Evolutionary conservation across 345 rosid genomes (phyloP).

Genomic region (Punica granatum): DNA sequence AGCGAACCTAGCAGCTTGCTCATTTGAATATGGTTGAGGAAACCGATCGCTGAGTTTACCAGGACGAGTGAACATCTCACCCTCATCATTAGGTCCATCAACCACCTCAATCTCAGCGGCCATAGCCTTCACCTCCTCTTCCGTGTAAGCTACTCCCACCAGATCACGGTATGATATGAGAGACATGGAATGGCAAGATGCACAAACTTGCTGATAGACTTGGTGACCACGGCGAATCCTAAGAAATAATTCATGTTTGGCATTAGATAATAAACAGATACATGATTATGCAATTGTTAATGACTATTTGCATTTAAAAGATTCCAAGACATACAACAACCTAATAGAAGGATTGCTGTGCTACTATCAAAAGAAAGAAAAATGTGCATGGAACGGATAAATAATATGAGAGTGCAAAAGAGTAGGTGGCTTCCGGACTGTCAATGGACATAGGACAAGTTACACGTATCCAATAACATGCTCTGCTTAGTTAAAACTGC

Average conservation of each 20-base stretch:
- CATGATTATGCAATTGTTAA: neutral
- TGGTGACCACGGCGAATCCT: conserved; percentile 99
- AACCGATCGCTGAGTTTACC: conserved; percentile 97
- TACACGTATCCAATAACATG: neutral
- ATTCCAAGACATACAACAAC: neutral
- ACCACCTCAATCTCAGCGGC: conserved; percentile 98
- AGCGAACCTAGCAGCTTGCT: conserved; percentile 96
- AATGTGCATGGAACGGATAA: neutral
- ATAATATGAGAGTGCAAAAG: neutral
- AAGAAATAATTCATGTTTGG: neutral
- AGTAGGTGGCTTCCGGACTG: neutral
- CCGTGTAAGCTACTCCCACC: conserved; percentile 97
- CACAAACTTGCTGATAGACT: conserved; percentile 96
- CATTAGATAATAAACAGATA: conserved; percentile 3
- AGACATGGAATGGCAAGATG: conserved; percentile 99
- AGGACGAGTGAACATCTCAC: conserved; percentile 97
- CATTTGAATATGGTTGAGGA: conserved; percentile 88
- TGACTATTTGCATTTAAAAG: neutral
- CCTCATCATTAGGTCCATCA: conserved; percentile 99
- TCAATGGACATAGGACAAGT: too few species aligned
- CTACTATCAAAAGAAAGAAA: neutral
- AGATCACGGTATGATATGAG: conserved; percentile 86
- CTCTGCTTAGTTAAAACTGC: neutral
- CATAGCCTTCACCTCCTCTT: conserved; percentile 97
- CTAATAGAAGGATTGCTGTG: neutral